Base-by-base conservation (phyloP, 441 rosid genomes). In the Manihot esculenta region DNA sequence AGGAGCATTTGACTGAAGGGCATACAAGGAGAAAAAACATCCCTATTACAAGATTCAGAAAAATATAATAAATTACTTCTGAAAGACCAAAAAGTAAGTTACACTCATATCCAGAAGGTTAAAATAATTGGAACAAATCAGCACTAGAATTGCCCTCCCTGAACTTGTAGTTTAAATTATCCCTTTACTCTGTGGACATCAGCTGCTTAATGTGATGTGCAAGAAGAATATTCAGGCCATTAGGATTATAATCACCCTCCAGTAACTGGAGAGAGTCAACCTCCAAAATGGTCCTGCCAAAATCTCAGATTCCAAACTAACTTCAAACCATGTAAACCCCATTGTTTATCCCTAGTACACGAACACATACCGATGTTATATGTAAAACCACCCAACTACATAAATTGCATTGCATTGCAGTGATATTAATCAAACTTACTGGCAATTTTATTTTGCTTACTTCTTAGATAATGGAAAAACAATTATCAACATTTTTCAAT, bases 1-100 rank as follows among this genome's bases (percentile, higher is more conserved):
- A 55, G 30, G 51, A 5, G 33, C 71, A 23, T 68, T 23, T 53
- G 20, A 47, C 24, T 23, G 35, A 68, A 63, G 10, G n/a, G 57
- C 20, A 30, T 53, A 51, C 12, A 24, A 15, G 50, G 27, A 56
- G 69, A 48, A 42, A 41, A 23, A 9, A 17, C 55, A 38, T 7
- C 55, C 55, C 23, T 50, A 1, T 18, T 50, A 50, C 21, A n/a
- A 50, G 23, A 50, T 17, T 17, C n/a, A 50, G 21, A 4, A 15
- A 50, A 2, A 50, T 50, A 50, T 5, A 23, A 50, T 33, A 33
- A 33, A 33, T 18, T 8, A 50, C n/a, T 50, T 9, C 20, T 50
- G 23, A 50, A 15, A 7, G 55, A 50, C 4, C 5, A 2, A 30
- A 65, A 3, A 50, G 48, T 4, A 51, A 33, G 27, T 24, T 8